Evolutionary conservation across 345 rosid genomes (phyloP).

Genomic region (Citrus hindsii): DNA sequence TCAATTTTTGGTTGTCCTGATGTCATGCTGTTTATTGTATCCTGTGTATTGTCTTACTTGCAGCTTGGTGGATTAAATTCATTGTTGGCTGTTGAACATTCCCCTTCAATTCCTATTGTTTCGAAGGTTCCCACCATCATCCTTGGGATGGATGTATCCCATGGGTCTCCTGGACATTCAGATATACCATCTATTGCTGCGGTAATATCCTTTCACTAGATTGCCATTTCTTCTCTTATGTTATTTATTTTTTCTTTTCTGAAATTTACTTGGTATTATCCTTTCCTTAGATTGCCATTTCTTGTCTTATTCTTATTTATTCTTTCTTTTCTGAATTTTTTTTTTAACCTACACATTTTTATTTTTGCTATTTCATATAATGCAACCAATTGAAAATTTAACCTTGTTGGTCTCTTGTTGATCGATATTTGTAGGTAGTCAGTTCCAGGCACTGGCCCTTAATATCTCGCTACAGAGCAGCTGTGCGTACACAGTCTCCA

Average conservation of each 20-base stretch:
- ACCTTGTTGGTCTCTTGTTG: background rate
- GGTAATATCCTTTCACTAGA: slow-evolving; percentile 34
- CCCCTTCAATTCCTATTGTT: slow-evolving; percentile 62
- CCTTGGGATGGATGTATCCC: slow-evolving; percentile 97
- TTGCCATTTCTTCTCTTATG: background rate
- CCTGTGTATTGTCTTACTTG: background rate
- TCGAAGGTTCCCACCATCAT: slow-evolving; percentile 78
- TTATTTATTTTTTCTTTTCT: background rate
- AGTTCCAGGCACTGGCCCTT: slow-evolving; percentile 92
- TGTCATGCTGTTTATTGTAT: background rate
- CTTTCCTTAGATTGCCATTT: background rate
- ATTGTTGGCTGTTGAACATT: slow-evolving; percentile 56
- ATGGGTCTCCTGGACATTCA: slow-evolving; percentile 91
- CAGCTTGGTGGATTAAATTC: slow-evolving; percentile 96
- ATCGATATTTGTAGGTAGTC: slow-evolving; percentile 41
- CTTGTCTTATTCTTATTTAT: no score
- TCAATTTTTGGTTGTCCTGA: background rate
- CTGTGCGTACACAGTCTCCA: slow-evolving; percentile 84
- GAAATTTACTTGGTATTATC: slow-evolving; percentile 30
- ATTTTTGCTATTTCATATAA: background rate
- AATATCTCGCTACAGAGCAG: slow-evolving; percentile 78
- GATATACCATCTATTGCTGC: slow-evolving; percentile 92
- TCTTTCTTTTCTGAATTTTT: no score
- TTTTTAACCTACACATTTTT: no score
- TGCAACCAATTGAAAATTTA: background rate